A percentile compares a stretch with the other conserved stretches of the same genome.
Conservation (phyloP, 129 eudicot species). For the Gnaphalium uliginosum region DNA sequence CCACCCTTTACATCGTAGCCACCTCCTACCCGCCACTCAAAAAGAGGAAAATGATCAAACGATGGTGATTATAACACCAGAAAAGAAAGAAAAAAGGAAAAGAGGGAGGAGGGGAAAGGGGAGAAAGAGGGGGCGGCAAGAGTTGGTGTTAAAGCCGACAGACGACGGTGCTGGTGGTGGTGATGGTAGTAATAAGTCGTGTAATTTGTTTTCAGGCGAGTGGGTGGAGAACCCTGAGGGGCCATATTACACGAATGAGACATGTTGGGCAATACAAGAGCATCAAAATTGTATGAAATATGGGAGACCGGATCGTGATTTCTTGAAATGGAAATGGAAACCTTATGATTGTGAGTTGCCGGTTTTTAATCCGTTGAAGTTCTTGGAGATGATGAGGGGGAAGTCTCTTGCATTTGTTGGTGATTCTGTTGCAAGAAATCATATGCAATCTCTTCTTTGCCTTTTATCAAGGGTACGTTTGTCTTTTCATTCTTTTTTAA, state of each 20-base stretch:
- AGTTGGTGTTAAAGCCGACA: conserved; percentile 2
- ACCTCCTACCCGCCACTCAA: conserved; percentile 20
- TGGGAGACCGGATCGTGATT: conserved; percentile 61
- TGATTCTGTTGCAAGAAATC: conserved; percentile 84
- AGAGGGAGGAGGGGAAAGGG: conserved; percentile 16
- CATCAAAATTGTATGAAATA: conserved; percentile 81
- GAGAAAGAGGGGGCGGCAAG: conserved; percentile 16
- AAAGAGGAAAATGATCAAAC: conserved; percentile 22
- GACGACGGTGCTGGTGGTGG: conserved; percentile 4
- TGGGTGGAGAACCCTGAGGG: conserved; percentile 67
- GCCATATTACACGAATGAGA: conserved; percentile 67
- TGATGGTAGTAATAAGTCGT: conserved; percentile 27
- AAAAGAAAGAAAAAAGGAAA: conserved; percentile 23
- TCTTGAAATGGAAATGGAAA: conserved; percentile 83
- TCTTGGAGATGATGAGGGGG: conserved; percentile 67
- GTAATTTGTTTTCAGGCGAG: conserved; percentile 68
- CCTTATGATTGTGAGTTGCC: conserved; percentile 72
- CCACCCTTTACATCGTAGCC: conserved; percentile 41
- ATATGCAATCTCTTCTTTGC: conserved; percentile 82
- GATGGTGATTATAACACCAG: not conserved
- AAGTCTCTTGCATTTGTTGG: conserved; percentile 84
- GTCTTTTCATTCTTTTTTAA: conserved; percentile 10
- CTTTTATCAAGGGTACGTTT: conserved; percentile 62
- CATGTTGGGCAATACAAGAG: conserved; percentile 67
- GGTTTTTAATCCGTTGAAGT: conserved; percentile 49